Conservation (phyloP, 352 stramenopile species). For the Globisporangium orthogonon region DNA sequence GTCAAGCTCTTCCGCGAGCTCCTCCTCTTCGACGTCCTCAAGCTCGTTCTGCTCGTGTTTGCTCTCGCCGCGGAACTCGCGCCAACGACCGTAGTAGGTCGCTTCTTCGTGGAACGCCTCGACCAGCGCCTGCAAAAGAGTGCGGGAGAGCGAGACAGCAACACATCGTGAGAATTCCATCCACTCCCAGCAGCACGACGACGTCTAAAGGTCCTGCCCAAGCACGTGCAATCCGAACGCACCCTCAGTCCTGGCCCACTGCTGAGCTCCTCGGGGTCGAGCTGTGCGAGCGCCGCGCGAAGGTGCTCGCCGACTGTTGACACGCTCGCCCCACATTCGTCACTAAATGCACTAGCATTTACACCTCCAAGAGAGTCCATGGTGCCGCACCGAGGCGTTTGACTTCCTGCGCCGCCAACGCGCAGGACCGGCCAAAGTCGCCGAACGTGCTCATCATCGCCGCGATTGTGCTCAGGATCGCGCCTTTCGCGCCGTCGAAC, state of each 20-base stretch:
- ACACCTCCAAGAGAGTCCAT: slow-evolving; percentile 6
- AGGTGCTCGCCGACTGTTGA: slow-evolving; percentile 54
- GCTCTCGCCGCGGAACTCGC: slow-evolving; percentile 73
- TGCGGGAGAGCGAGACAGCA: neutral
- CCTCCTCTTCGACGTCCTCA: slow-evolving; percentile 77
- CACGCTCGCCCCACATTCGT: neutral
- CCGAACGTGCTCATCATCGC: slow-evolving; percentile 86
- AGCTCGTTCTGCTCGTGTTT: slow-evolving; percentile 75
- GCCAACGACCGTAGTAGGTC: slow-evolving; percentile 79
- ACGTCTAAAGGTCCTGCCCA: too few species aligned
- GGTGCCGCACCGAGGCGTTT: slow-evolving; percentile 33
- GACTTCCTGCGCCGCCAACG: slow-evolving; percentile 51
- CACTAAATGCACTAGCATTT: neutral
- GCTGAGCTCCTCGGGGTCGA: slow-evolving; percentile 39
- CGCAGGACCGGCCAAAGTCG: slow-evolving; percentile 48
- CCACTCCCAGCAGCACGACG: neutral
- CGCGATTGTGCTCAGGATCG: slow-evolving; percentile 57
- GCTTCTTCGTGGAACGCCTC: slow-evolving; percentile 75
- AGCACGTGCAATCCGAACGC: slow-evolving; percentile 3
- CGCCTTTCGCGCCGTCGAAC: slow-evolving; percentile 33
- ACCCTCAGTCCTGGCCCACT: slow-evolving; percentile 43
- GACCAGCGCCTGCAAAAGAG: slow-evolving; percentile 40
- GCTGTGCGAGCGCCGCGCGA: slow-evolving; percentile 22
- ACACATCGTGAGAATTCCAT: neutral
- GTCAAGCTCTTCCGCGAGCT: slow-evolving; percentile 80